phyloP scores from a whole-genome alignment of 1,284 basidiomycete genomes.

The Violaceomyces palustris region DNA sequence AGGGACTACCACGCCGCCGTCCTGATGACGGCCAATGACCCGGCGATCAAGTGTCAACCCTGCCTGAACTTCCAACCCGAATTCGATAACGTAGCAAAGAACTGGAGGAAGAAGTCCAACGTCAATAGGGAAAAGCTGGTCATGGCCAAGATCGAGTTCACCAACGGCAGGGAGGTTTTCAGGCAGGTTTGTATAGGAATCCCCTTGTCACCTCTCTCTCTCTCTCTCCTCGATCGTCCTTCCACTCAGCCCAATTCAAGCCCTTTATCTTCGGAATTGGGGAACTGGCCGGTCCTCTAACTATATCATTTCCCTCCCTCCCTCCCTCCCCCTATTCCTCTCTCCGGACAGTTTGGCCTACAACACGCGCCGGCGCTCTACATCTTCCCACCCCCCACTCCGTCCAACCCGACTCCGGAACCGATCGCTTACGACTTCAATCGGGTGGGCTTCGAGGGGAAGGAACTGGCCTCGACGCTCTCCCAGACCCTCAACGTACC shows the following conservation, averaged over 20 bases:
- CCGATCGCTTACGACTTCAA: constrained; percentile 39
- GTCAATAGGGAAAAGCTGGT: constrained; percentile 25
- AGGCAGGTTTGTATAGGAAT: constrained; percentile 2
- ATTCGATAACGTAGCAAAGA: constrained; percentile 29
- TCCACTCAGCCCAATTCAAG: too few relatives aligned
- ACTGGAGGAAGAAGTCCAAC: constrained; percentile 21
- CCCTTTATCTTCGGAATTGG: too few relatives aligned
- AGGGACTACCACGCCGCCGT: constrained; percentile 27
- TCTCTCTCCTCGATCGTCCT: not conserved
- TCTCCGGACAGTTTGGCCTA: constrained; percentile 20
- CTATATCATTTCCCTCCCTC: too few relatives aligned
- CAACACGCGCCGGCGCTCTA: constrained; percentile 38
- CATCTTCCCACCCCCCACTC: constrained; percentile 25
- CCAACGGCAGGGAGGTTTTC: constrained; percentile 23
- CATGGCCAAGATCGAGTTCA: constrained; percentile 39
- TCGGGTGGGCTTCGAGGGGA: constrained; percentile 23
- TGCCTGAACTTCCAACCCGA: constrained; percentile 37
- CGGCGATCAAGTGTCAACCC: constrained; percentile 32
- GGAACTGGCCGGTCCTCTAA: too few relatives aligned
- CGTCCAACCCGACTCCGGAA: constrained; percentile 9
- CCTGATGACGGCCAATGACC: constrained; percentile 31
- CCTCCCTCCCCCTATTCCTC: not conserved
- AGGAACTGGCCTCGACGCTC: constrained; percentile 18
- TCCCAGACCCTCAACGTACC: constrained; percentile 11
- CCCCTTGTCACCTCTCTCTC: not conserved